Conservation (phyloP, 1,284 basidiomycete genomes). For the Fomitopsis betulina region DNA sequence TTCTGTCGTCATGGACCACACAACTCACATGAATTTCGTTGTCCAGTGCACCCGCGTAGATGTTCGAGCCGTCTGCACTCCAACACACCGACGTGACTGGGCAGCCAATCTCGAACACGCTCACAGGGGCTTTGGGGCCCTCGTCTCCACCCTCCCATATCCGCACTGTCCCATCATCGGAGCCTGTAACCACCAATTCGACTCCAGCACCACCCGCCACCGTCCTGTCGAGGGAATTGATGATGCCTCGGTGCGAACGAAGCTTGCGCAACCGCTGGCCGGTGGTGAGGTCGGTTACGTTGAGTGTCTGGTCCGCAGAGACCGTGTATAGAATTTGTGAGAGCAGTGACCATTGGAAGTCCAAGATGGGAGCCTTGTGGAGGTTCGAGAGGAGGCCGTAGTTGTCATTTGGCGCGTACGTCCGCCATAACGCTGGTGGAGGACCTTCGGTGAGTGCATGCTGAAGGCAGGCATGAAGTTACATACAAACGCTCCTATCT, state of each 20-base stretch:
- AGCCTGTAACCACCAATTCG: constrained; percentile 80
- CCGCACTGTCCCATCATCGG: constrained; percentile 86
- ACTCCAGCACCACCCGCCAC: constrained; percentile 76
- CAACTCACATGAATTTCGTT: constrained; percentile 86
- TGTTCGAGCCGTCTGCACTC: constrained; percentile 82
- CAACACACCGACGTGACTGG: constrained; percentile 92
- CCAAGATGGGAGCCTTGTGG: constrained; percentile 76
- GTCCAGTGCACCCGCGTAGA: constrained; percentile 88
- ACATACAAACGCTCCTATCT: constrained; percentile 74
- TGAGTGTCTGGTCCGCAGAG: constrained; percentile 80
- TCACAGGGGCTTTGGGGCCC: constrained; percentile 71
- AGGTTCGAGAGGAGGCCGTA: constrained; percentile 72
- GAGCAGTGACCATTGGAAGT: constrained; percentile 77
- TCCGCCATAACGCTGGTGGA: constrained; percentile 67
- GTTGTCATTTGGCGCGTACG: constrained; percentile 78
- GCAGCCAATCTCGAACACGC: constrained; percentile 78
- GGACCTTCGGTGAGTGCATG: background rate
- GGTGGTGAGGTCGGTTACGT: constrained; percentile 69
- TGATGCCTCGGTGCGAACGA: constrained; percentile 82
- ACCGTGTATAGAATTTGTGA: constrained; percentile 74
- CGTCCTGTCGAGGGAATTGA: constrained; percentile 84
- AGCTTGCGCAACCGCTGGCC: constrained; percentile 74
- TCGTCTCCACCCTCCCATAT: constrained; percentile 84
- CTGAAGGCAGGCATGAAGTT: constrained; percentile 1
- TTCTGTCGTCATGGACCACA: background rate